phyloP scores from a whole-genome alignment of 2,329 filamentous ascomycete species.

The Pestalotiopsis sp. region DNA sequence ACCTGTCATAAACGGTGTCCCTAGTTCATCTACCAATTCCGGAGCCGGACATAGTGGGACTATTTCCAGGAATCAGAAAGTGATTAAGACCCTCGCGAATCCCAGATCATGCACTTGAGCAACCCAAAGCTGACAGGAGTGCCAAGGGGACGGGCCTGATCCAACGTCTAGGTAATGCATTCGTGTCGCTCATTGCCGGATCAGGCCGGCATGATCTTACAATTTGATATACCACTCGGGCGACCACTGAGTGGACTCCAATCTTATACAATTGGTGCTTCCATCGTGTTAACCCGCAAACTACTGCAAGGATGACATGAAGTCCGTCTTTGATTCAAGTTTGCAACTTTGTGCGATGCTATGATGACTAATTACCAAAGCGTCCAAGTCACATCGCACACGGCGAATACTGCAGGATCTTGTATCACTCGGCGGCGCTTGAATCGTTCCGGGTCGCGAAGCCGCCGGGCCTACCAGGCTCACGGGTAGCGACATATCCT shows the following conservation, averaged over 20 bases:
- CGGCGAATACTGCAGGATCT: neutral
- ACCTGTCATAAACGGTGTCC: neutral
- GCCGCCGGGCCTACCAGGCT: neutral
- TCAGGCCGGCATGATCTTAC: neutral
- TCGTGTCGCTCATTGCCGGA: neutral
- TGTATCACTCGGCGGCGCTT: neutral
- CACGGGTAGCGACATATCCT: neutral
- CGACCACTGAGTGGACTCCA: neutral
- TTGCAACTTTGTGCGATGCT: neutral
- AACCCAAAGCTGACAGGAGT: neutral
- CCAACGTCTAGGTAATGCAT: neutral
- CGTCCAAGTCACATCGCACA: neutral
- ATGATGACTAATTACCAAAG: neutral
- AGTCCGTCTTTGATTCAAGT: neutral
- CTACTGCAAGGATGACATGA: neutral
- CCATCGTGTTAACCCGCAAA: neutral
- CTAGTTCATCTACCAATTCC: neutral
- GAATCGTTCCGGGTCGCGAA: neutral
- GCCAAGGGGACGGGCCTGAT: neutral
- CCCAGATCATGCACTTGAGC: neutral
- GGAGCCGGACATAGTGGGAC: neutral
- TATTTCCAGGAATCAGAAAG: neutral
- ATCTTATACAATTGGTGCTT: neutral
- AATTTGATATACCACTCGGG: neutral
- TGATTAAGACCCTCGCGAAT: neutral